A percentile compares a stretch with the other conserved stretches of the same genome.
phyloP scores from a whole-genome alignment of 352 stramenopile genomes.

The Plasmopara halstedii region DNA sequence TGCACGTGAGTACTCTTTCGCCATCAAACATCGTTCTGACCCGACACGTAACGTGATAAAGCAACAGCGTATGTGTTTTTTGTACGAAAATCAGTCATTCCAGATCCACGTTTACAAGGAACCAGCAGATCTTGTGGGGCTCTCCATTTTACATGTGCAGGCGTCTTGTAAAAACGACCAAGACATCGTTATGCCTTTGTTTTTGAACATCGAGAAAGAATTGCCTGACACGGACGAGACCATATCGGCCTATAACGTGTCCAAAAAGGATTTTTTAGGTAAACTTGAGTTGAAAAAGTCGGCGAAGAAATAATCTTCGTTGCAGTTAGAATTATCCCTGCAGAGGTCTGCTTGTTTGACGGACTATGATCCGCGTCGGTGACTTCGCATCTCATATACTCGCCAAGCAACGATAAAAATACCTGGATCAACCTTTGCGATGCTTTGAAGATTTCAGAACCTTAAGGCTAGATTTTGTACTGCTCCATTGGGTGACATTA shows the following conservation, averaged over 20 bases:
- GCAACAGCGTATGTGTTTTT: slow-evolving; percentile 81
- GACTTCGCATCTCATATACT: not conserved
- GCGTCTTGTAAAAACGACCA: slow-evolving; percentile 51
- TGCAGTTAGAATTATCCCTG: slow-evolving; percentile 23
- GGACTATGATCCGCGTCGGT: not conserved
- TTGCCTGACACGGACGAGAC: slow-evolving; percentile 43
- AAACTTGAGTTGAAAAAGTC: slow-evolving; percentile 7
- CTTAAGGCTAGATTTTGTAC: no score
- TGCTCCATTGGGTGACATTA: no score
- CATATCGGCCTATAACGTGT: slow-evolving; percentile 80
- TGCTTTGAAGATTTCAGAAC: no score
- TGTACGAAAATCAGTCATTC: slow-evolving; percentile 84
- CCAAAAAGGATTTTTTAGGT: slow-evolving; percentile 32
- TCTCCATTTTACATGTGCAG: slow-evolving; percentile 71
- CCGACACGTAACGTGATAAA: slow-evolving; percentile 72
- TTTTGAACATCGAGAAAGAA: slow-evolving; percentile 67
- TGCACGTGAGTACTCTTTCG: slow-evolving; percentile 77
- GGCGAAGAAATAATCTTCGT: slow-evolving; percentile 15
- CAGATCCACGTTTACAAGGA: slow-evolving; percentile 86
- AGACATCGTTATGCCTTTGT: slow-evolving; percentile 60
- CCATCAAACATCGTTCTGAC: slow-evolving; percentile 67
- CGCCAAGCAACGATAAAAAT: no score
- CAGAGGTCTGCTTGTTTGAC: no score
- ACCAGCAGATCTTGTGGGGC: slow-evolving; percentile 43
- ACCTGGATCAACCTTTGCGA: no score